A percentile compares a stretch with the other conserved stretches of the same genome.
Conservation (phyloP, 148 eudicot species). For the Rhododendron griersonianum region DNA sequence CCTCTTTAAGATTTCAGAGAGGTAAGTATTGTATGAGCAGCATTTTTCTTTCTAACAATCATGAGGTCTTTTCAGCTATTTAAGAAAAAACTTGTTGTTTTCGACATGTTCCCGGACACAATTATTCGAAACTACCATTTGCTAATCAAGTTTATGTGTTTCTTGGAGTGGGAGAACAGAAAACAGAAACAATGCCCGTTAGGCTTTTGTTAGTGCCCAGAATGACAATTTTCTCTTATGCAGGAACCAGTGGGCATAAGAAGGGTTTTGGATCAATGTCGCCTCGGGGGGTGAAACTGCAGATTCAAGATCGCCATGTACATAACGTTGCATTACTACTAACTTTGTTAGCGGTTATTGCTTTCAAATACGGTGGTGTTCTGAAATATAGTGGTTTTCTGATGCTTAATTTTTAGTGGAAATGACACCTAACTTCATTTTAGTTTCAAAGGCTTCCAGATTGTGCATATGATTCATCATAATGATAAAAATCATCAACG, state of each 20-base stretch:
- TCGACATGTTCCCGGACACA: not conserved
- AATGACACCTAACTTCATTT: not conserved
- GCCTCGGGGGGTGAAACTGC: conserved; percentile 43
- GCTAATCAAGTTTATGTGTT: not conserved
- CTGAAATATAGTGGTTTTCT: not conserved
- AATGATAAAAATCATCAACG: not conserved
- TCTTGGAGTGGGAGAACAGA: not conserved
- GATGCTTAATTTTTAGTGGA: not conserved
- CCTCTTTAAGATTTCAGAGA: not conserved
- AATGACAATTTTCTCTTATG: not conserved
- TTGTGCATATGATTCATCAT: not conserved
- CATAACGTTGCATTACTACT: not conserved
- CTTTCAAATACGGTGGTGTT: not conserved
- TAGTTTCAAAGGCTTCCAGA: not conserved
- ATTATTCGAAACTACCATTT: not conserved
- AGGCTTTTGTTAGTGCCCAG: not conserved
- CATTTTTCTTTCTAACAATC: not conserved
- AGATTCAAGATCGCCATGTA: conserved; percentile 68
- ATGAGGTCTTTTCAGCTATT: not conserved
- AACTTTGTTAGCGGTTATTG: not conserved
- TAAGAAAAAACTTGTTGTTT: not conserved
- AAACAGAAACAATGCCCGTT: not conserved
- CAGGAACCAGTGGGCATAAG: conserved; percentile 1
- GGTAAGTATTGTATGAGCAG: not conserved
- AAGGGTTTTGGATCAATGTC: conserved; percentile 39